Conservation (phyloP, 495 filamentous ascomycete species). For the Bryoglossum gracile region DNA sequence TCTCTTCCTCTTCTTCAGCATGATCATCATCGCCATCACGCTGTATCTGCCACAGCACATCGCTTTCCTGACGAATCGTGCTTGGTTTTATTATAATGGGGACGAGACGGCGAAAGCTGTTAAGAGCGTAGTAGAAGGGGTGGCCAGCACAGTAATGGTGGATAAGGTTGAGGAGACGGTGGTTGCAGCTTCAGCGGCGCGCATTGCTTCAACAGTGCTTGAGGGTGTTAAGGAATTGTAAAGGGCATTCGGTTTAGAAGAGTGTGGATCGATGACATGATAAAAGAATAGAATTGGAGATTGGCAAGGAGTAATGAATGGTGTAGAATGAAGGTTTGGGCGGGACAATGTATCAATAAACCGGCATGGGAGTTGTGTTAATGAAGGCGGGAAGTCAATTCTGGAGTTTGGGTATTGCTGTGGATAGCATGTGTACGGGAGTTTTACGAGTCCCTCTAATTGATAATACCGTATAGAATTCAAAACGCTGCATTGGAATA, state of each 20-base stretch:
- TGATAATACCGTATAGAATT: neutral
- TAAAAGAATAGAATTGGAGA: no score
- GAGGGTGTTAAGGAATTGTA: constrained; percentile 15
- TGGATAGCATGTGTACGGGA: neutral
- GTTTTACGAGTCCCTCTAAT: neutral
- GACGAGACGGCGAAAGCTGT: constrained; percentile 47
- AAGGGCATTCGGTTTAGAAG: no score
- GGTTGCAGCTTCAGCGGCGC: constrained; percentile 19
- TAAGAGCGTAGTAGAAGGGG: constrained; percentile 27
- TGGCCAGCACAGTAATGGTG: constrained; percentile 16
- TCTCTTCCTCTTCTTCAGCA: constrained; percentile 76
- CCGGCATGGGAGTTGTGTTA: no score
- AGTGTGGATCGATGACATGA: no score
- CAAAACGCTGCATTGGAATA: neutral
- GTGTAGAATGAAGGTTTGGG: no score
- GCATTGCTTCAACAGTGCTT: constrained; percentile 15
- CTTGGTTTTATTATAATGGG: constrained; percentile 91
- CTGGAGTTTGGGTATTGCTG: neutral
- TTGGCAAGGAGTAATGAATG: no score
- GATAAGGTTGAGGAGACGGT: constrained; percentile 28
- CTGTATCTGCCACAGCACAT: constrained; percentile 93
- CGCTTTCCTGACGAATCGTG: constrained; percentile 63
- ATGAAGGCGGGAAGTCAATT: neutral
- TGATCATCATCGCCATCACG: constrained; percentile 76
- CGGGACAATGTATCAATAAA: no score